Evolutionary conservation across 1,284 basidiomycete genomes (phyloP).

Genomic region (Tremellales sp.): DNA sequence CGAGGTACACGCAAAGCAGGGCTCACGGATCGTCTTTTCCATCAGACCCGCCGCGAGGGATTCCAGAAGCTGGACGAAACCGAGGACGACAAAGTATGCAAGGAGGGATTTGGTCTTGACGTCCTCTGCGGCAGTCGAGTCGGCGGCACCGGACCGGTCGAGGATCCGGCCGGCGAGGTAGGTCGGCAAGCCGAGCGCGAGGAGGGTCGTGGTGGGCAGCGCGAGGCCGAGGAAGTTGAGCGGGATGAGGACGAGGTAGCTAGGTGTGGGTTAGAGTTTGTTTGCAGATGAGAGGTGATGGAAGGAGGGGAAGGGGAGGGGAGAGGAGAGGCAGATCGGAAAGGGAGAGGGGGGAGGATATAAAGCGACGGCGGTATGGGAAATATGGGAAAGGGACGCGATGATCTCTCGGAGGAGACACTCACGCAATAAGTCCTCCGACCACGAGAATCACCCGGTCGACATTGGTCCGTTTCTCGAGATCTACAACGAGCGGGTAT

Average conservation of each 20-base stretch:
- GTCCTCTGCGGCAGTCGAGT: constrained; percentile 10
- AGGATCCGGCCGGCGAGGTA: constrained; percentile 30
- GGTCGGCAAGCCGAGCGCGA: constrained; percentile 30
- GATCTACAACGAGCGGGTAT: constrained; percentile 20
- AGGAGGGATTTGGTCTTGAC: constrained; percentile 31
- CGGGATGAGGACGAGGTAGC: constrained; percentile 39
- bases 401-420: constrained; percentile 1
- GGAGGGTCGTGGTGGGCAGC: constrained; percentile 30
- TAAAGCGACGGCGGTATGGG: no score
- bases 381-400: neutral
- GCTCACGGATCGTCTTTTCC: constrained; percentile 33
- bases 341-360: no score
- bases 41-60: constrained; percentile 31
- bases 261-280: constrained; percentile 12
- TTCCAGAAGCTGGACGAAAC: constrained; percentile 41
- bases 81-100: constrained; percentile 40
- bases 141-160: constrained; percentile 11
- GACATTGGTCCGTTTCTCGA: constrained; percentile 32
- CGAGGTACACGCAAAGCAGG: constrained; percentile 1
- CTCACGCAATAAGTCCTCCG: constrained; percentile 30
- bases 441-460: constrained; percentile 37
- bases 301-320: no score
- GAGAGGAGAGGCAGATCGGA: no score
- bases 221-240: constrained; percentile 41
- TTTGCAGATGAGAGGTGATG: no score